Evolutionary conservation across 2,329 filamentous ascomycete genomes (phyloP).

Genomic region (Sporothrix protearum): DNA sequence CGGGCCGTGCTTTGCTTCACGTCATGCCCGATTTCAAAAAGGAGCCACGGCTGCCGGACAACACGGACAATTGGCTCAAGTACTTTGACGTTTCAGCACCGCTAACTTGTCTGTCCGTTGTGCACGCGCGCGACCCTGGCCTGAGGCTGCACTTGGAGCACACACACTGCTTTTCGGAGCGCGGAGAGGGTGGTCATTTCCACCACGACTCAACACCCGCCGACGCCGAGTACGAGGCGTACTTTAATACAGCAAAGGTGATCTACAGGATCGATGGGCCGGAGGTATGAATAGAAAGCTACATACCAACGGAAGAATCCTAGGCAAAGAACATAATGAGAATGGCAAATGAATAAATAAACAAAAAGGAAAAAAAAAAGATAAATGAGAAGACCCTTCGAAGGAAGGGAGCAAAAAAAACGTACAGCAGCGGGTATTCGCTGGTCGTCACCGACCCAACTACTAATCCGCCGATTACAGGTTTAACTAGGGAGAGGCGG

Average conservation of each 20-base stretch:
- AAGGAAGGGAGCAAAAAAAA: too few species aligned
- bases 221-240: conserved; percentile 15
- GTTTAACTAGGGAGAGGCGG: too few species aligned
- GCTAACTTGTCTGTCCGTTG: conserved; percentile 40
- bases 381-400: too few species aligned
- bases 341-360: too few species aligned
- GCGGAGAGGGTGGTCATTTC: conserved; percentile 16
- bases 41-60: conserved; percentile 31
- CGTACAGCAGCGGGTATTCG: too few species aligned
- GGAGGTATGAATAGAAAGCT: neutral
- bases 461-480: too few species aligned
- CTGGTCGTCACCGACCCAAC: too few species aligned
- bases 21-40: conserved; percentile 46
- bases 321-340: too few species aligned
- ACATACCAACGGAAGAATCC: neutral
- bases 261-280: conserved; percentile 19
- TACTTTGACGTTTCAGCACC: conserved; percentile 40
- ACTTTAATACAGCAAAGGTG: conserved; percentile 20
- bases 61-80: conserved; percentile 39
- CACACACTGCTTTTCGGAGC: conserved; percentile 44
- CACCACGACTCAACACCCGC: conserved; percentile 16
- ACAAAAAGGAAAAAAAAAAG: too few species aligned
- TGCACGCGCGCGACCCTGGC: conserved; percentile 43
- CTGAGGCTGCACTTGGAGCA: conserved; percentile 45
- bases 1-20: conserved; percentile 39